These are phyloP conservation scores for Fusarium solani-melongenae DNA, from an alignment of 2,329 filamentous ascomycete genomes.

Conservation along the genomic window DNA sequence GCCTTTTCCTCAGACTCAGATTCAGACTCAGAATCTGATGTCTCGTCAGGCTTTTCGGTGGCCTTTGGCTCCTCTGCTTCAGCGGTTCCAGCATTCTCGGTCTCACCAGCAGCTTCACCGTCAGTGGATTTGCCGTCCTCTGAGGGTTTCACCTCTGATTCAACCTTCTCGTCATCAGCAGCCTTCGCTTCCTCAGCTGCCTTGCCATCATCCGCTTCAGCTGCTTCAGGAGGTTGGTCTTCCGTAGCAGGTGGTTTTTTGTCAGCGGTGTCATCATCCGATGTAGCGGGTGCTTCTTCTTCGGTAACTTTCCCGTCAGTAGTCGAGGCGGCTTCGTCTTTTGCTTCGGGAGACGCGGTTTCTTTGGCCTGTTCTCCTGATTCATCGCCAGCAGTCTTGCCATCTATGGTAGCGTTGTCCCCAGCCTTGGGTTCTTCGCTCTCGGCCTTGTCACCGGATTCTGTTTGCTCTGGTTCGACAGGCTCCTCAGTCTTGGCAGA, in stretches of 20 bases:
- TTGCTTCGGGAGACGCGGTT: conserved; percentile 5
- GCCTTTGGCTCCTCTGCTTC: conserved; percentile 3
- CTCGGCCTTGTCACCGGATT: background rate
- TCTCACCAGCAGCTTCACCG: background rate
- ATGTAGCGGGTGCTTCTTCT: background rate
- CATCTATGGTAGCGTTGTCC: background rate
- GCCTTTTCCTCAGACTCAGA: background rate
- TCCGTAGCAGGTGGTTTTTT: background rate
- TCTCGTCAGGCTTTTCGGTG: background rate
- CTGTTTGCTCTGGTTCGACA: background rate
- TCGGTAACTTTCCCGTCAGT: background rate
- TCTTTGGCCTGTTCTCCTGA: background rate
- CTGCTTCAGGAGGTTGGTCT: background rate
- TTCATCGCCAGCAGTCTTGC: background rate
- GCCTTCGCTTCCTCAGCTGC: background rate
- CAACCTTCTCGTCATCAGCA: background rate
- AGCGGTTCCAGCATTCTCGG: background rate
- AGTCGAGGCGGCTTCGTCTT: conserved; percentile 13
- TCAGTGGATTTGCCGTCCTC: background rate
- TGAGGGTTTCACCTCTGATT: background rate
- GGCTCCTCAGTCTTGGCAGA: background rate
- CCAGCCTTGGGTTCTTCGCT: background rate
- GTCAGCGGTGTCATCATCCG: background rate
- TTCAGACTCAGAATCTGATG: background rate
- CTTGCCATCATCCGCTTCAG: background rate